Conservation (phyloP, 2,329 filamentous ascomycete species). For the Sclerotinia sclerotiorum region DNA sequence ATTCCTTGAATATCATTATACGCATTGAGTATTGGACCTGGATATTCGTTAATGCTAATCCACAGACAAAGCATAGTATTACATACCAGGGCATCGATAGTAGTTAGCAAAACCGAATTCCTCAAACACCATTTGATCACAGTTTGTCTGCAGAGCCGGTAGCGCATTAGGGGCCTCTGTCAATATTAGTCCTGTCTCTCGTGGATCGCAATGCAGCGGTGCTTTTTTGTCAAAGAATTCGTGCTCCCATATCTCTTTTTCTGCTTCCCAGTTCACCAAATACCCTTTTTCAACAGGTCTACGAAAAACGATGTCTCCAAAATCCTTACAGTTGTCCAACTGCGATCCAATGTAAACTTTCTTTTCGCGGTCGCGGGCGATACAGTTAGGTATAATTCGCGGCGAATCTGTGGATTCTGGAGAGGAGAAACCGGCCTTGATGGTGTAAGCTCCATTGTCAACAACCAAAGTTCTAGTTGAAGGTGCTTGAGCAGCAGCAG, state of each 20-base stretch:
- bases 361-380: conserved; percentile 78
- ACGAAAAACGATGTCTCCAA: conserved; percentile 83
- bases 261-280: conserved; percentile 92
- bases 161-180: conserved; percentile 84
- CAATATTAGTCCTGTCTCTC: conserved; percentile 79
- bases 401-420: conserved; percentile 52
- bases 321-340: conserved; percentile 77
- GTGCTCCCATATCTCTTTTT: conserved; percentile 94
- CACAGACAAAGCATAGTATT: conserved; percentile 8
- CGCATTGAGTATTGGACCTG: conserved; percentile 73
- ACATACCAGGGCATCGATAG: conserved; percentile 68
- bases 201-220: conserved; percentile 69
- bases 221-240: conserved; percentile 74
- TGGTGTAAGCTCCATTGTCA: conserved; percentile 87
- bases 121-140: conserved; percentile 96
- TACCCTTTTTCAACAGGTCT: conserved; percentile 93
- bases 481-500: conserved; percentile 51
- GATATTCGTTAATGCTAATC: conserved; percentile 24
- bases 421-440: conserved; percentile 78
- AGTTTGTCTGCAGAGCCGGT: conserved; percentile 78
- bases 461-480: conserved; percentile 75
- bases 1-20: conserved; percentile 75
- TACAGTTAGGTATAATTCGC: conserved; percentile 78
- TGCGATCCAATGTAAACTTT: conserved; percentile 79
- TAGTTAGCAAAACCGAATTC: conserved; percentile 93